Conservation (phyloP, 768 basidiomycete genomes). For the Rhodotorula taiwanensis region DNA sequence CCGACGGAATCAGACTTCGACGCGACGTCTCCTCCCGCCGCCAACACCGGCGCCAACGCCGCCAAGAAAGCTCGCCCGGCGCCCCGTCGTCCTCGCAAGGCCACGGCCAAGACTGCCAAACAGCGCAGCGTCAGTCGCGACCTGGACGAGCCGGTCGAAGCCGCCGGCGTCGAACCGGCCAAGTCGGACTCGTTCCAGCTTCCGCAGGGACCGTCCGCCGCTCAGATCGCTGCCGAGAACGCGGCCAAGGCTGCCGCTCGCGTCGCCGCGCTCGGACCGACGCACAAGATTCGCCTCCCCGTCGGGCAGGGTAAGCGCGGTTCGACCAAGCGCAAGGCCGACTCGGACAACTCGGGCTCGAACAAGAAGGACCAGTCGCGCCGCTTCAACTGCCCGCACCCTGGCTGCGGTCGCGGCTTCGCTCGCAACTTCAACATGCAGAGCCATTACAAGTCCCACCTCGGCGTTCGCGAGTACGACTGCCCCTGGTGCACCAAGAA, state of each 20-base stretch:
- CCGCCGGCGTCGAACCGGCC: not conserved
- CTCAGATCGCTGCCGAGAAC: constrained; percentile 1
- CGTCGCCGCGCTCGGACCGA: not conserved
- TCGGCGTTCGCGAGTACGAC: constrained; percentile 36
- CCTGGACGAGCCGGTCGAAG: not conserved
- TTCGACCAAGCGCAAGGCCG: constrained; percentile 22
- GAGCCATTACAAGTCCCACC: constrained; percentile 35
- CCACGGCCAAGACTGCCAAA: no score
- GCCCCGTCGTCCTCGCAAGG: not conserved
- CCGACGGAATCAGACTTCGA: not conserved
- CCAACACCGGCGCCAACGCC: not conserved
- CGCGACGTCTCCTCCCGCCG: not conserved
- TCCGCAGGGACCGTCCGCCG: constrained; percentile 4
- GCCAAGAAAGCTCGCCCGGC: not conserved
- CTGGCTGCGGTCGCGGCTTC: constrained; percentile 35
- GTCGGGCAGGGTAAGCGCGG: constrained; percentile 30
- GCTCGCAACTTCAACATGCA: constrained; percentile 40
- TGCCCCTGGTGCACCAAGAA: constrained; percentile 39
- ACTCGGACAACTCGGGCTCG: no score
- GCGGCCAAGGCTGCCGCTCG: not conserved
- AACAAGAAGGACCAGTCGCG: constrained; percentile 27
- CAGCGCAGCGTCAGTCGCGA: not conserved
- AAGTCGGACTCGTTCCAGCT: constrained; percentile 12
- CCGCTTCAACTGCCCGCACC: constrained; percentile 33
- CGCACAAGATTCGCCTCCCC: constrained; percentile 31